Percentiles rank a stretch among this genome's conserved stretches.
Evolutionary conservation across 305 asterid genomes (phyloP).

Genomic region (Plantago coronopus): DNA sequence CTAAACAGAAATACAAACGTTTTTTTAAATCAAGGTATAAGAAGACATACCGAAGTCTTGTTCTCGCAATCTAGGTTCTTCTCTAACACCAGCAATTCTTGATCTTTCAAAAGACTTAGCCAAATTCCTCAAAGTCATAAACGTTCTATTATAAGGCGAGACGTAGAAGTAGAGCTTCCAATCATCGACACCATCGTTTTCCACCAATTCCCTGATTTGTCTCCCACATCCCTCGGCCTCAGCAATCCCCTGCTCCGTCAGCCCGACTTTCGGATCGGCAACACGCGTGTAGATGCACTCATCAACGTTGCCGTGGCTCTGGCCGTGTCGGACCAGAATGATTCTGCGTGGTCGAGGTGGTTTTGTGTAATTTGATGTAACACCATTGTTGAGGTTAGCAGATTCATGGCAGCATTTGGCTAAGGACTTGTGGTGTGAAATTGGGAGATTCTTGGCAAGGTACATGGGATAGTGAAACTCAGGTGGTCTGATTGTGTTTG

Average conservation of each 20-base stretch:
- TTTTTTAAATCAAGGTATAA: not conserved
- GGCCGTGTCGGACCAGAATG: conserved; percentile 75
- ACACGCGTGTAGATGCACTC: conserved; percentile 60
- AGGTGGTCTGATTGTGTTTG: no score
- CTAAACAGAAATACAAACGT: not conserved
- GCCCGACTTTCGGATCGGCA: conserved; percentile 66
- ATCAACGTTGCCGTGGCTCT: conserved; percentile 73
- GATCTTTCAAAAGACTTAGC: conserved; percentile 60
- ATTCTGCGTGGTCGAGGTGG: conserved; percentile 71
- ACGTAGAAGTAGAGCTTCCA: conserved; percentile 80
- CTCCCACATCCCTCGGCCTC: conserved; percentile 64
- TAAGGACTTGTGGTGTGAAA: conserved; percentile 2
- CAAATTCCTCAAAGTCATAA: conserved; percentile 57
- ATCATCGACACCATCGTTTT: conserved; percentile 48
- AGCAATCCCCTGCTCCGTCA: conserved; percentile 41
- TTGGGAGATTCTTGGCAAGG: not conserved
- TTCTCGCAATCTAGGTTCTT: conserved; percentile 76
- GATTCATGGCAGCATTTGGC: not conserved
- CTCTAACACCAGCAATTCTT: conserved; percentile 75
- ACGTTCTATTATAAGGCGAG: conserved; percentile 62
- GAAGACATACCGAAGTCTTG: conserved; percentile 63
- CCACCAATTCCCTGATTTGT: conserved; percentile 43
- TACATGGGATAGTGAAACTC: no score
- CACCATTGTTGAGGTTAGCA: conserved; percentile 13
- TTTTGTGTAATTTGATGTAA: conserved; percentile 10